A percentile compares a stretch with the other conserved stretches of the same genome.
phyloP scores from a whole-genome alignment of 2,329 filamentous ascomycete genomes.

The Nothophaeocryptopus gaeumannii region DNA sequence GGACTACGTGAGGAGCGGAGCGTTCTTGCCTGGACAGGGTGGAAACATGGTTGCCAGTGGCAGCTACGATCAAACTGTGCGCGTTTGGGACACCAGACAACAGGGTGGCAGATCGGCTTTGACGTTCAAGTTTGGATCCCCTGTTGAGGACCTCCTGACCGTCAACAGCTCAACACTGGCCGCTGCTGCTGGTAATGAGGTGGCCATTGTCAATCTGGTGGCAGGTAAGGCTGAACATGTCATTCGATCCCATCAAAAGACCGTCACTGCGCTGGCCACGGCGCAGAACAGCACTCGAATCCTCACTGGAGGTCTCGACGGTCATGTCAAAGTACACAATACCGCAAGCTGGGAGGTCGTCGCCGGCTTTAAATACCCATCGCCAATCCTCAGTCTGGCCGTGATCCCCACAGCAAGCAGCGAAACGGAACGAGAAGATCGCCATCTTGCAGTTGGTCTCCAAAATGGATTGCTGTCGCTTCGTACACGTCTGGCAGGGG shows the following conservation, averaged over 20 bases:
- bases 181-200: conserved; percentile 78
- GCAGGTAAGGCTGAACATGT: conserved; percentile 83
- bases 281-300: conserved; percentile 78
- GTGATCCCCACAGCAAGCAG: conserved; percentile 61
- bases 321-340: conserved; percentile 96
- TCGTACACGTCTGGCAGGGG: conserved; percentile 79
- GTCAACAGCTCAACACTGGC: conserved; percentile 82
- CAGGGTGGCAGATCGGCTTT: conserved; percentile 68
- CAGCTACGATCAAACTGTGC: conserved; percentile 90
- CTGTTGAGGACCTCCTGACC: conserved; percentile 84
- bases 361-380: conserved; percentile 88
- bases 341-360: conserved; percentile 94
- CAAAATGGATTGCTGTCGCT: conserved; percentile 88
- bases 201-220: conserved; percentile 88
- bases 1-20: conserved; percentile 86
- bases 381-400: conserved; percentile 79
- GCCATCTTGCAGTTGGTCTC: conserved; percentile 92
- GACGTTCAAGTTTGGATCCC: conserved; percentile 90
- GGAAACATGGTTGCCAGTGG: conserved; percentile 76
- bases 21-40: conserved; percentile 74
- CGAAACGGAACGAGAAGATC: conserved; percentile 66
- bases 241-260: conserved; percentile 95
- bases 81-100: conserved; percentile 85
- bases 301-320: conserved; percentile 85
- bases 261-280: conserved; percentile 80